phyloP scores from a whole-genome alignment of 768 basidiomycete species.

The Mycena vitilis region DNA sequence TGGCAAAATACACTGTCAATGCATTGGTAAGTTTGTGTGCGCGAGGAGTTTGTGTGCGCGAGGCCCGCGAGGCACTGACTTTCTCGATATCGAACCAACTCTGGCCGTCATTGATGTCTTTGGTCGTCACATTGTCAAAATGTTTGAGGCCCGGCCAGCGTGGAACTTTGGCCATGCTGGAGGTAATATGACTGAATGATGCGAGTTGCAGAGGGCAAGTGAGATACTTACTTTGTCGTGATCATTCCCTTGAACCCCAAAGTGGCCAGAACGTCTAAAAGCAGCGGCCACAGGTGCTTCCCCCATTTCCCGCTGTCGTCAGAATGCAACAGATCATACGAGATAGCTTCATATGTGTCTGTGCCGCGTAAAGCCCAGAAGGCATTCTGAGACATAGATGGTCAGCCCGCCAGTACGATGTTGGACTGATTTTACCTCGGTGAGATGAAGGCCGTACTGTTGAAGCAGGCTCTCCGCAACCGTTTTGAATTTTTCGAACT shows the following conservation, averaged over 20 bases:
- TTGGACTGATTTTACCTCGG: constrained; percentile 15
- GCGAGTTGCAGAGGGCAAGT: background rate
- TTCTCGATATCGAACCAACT: constrained; percentile 34
- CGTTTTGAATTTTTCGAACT: constrained; percentile 8
- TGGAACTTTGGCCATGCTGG: constrained; percentile 28
- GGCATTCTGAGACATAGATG: constrained; percentile 17
- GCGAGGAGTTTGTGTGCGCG: background rate
- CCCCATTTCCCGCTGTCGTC: constrained; percentile 32
- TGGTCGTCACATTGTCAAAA: constrained; percentile 30
- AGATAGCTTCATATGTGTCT: constrained; percentile 23
- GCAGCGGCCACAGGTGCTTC: constrained; percentile 28
- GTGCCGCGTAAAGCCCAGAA: constrained; percentile 25
- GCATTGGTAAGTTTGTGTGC: background rate
- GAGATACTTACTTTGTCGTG: constrained; percentile 18
- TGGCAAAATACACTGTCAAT: constrained; percentile 24
- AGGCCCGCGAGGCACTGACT: background rate
- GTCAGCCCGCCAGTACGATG: background rate
- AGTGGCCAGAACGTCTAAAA: constrained; percentile 10
- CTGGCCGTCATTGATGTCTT: constrained; percentile 30
- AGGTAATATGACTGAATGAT: background rate
- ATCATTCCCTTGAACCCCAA: constrained; percentile 21
- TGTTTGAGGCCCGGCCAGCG: constrained; percentile 32
- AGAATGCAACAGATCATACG: constrained; percentile 27
- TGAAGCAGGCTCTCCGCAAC: constrained; percentile 21
- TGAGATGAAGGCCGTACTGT: constrained; percentile 23